Base-by-base conservation (phyloP, 192 early-diverging fungal species). In the Coemansia sp. region DNA sequence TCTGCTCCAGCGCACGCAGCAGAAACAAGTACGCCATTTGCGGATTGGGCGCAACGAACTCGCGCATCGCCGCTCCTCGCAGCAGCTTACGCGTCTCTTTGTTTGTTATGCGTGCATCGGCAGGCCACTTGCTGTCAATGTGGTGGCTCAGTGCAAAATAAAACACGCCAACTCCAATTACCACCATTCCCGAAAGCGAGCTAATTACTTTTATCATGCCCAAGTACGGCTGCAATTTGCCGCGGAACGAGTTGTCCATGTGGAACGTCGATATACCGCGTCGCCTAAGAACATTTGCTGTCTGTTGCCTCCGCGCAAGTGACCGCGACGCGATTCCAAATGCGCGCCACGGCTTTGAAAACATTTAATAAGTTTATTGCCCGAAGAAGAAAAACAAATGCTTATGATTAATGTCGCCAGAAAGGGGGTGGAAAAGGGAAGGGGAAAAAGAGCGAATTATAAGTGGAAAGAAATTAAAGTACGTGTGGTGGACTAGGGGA, bases 21-120 rank as follows among this genome's bases (percentile, higher is more conserved):
- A 79, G 35, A 17, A 79, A 79, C 67, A 74, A 19, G 14, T 79
- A 79, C 33, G 76, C 76, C 13, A 74, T 57, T 13, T 62, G 68
- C 14, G 76, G 58, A 49, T 74, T 69, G 3, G 76, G 76, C 41
- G 72, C 76, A n/a, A 79, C 40, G 40, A 74, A 68, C 59, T 79
- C 76, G 40, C 76, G 71, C 59, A 79, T 14, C 20, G 71, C 64
- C 1, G 76, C 76, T 0, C 76, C 76, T 19, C 76, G 71, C 46
- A 79, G 46, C 3, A 79, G 52, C 35, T 34, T 52, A 13, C 76
- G 71, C 22, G 71, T 79, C 34, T 59, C 67, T 11, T 29, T 25
- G 23, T 38, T 38, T 5, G 54, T 66, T 9, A 79, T 56, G 33
- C 46, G 59, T 0, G 67, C 13, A 8, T 63, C 50, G 5, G 40